Conservation (phyloP, 495 filamentous ascomycete genomes). For the Hypoxylon fuscum region DNA sequence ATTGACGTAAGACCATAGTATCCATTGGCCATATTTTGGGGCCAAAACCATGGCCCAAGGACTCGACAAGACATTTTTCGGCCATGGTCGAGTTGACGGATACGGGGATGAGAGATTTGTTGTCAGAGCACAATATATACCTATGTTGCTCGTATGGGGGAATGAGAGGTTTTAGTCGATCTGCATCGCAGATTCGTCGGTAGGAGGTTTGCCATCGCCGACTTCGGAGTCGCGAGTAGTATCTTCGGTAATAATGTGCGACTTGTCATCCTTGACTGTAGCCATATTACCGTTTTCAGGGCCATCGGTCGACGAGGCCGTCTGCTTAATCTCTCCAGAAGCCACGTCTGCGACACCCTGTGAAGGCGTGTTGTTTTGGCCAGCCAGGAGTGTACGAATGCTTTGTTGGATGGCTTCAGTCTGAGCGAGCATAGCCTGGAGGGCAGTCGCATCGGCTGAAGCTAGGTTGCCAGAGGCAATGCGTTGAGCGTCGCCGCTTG, state of each 20-base stretch:
- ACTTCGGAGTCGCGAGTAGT: slow-evolving; percentile 3
- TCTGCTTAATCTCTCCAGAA: slow-evolving; percentile 1
- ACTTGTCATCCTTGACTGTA: slow-evolving; percentile 26
- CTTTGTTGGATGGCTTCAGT: slow-evolving; percentile 27
- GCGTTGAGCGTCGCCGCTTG: slow-evolving; percentile 43
- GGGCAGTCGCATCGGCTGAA: slow-evolving; percentile 31
- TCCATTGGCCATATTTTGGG: not conserved
- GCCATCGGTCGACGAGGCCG: slow-evolving; percentile 16
- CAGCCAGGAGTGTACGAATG: slow-evolving; percentile 28
- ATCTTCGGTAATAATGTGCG: slow-evolving; percentile 4
- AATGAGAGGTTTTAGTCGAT: slow-evolving; percentile 26
- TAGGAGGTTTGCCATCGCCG: slow-evolving; percentile 8
- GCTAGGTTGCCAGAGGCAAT: slow-evolving; percentile 38
- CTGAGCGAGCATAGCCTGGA: slow-evolving; percentile 42
- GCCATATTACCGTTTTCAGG: slow-evolving; percentile 28
- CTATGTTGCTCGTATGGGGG: not conserved
- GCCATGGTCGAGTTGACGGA: not conserved
- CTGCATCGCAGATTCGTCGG: slow-evolving; percentile 40
- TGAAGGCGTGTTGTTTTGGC: slow-evolving; percentile 5
- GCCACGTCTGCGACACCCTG: slow-evolving; percentile 1
- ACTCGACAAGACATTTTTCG: slow-evolving; percentile 1
- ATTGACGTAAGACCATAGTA: slow-evolving; percentile 8
- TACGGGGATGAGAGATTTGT: not conserved
- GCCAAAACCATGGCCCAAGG: slow-evolving; percentile 1
- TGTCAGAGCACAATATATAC: too few species aligned